phyloP scores from a whole-genome alignment of 176 grass and related monocot species.

The Lolium multiflorum region DNA sequence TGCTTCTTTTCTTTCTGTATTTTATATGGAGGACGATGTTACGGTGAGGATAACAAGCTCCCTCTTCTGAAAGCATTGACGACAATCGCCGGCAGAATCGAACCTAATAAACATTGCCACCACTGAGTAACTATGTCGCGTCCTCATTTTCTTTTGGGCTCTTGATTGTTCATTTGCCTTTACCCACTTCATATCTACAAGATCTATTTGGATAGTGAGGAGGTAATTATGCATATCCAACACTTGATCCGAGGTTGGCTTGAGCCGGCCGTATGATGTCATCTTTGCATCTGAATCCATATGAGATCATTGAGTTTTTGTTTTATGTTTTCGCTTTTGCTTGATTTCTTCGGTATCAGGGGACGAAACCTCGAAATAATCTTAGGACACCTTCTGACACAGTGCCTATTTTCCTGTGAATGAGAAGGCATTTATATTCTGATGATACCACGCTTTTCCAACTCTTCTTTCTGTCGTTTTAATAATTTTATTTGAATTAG shows the following conservation, averaged over 20 bases:
- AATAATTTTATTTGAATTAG: not conserved
- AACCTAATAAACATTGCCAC: too few relatives aligned
- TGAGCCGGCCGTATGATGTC: conserved; percentile 40
- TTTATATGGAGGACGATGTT: conserved; percentile 26
- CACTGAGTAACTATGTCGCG: too few relatives aligned
- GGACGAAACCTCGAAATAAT: conserved; percentile 38
- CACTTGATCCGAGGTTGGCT: conserved; percentile 72
- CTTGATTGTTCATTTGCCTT: not conserved
- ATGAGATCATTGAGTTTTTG: not conserved
- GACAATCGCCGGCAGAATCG: too few relatives aligned
- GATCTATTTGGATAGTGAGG: conserved; percentile 55
- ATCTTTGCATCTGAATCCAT: conserved; percentile 67
- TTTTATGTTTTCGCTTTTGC: not conserved
- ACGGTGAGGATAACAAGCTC: conserved; percentile 96
- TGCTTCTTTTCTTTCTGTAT: not conserved
- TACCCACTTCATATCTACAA: not conserved
- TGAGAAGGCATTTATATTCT: conserved; percentile 79
- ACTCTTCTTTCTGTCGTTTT: not conserved
- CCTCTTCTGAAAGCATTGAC: conserved; percentile 55
- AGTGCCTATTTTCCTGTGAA: conserved; percentile 50
- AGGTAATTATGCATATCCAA: conserved; percentile 63
- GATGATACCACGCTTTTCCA: conserved; percentile 42
- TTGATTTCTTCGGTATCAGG: too few relatives aligned
- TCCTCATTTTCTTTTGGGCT: too few relatives aligned
- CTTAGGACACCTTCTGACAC: conserved; percentile 99